phyloP scores from a whole-genome alignment of 2,329 filamentous ascomycete species.

The Alternaria sp. region DNA sequence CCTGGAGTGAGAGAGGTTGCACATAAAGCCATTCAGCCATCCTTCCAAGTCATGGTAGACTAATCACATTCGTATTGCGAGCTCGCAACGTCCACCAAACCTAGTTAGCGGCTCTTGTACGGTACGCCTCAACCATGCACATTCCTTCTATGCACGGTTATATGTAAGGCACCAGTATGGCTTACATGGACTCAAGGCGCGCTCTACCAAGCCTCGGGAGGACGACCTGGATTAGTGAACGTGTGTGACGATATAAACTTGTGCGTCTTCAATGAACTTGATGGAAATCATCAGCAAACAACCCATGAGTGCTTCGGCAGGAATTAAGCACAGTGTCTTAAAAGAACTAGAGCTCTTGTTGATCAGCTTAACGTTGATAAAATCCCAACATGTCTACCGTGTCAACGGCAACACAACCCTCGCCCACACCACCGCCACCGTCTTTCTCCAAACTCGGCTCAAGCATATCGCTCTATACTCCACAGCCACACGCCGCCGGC shows the following conservation, averaged over 20 bases:
- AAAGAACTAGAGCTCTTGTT: neutral
- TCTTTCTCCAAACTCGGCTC: constrained; percentile 12
- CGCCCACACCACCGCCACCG: neutral
- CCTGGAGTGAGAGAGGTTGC: neutral
- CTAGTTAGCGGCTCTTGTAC: neutral
- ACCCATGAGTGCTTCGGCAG: accelerated
- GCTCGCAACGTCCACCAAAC: neutral
- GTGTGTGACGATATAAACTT: neutral
- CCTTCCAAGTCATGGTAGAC: neutral
- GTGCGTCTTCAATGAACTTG: neutral
- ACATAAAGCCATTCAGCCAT: neutral
- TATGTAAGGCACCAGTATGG: neutral
- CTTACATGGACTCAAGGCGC: neutral
- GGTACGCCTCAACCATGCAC: neutral
- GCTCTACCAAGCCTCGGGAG: neutral
- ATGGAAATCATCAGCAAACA: neutral
- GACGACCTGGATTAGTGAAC: neutral
- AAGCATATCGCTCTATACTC: constrained; percentile 17
- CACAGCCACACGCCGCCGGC: constrained; percentile 4
- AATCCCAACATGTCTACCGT: neutral
- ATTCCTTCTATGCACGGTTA: constrained; percentile 1
- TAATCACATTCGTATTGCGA: neutral
- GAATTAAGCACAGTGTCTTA: neutral
- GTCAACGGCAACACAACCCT: neutral
- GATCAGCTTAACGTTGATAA: neutral